A percentile compares a stretch with the other conserved stretches of the same genome.
phyloP scores from a whole-genome alignment of 225 moss, liverwort and hornwort genomes.

The Lunularia cruciata region DNA sequence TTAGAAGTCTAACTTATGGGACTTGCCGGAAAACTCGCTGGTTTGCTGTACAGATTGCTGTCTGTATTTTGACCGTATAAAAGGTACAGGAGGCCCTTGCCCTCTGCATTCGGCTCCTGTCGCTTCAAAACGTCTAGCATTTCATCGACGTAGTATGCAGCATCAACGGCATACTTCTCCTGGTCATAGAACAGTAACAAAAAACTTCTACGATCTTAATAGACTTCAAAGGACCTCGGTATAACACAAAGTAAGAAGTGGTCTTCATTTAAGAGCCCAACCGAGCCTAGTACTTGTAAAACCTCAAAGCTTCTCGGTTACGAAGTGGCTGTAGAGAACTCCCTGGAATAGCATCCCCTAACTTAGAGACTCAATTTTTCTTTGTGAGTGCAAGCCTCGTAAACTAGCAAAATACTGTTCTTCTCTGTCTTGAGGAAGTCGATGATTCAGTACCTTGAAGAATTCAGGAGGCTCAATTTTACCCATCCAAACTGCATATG shows the following conservation, averaged over 20 bases:
- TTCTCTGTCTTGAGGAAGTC: too few relatives aligned
- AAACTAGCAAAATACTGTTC: too few relatives aligned
- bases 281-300: too few relatives aligned
- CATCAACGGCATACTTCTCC: constrained; percentile 70
- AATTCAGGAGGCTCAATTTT: constrained; percentile 62
- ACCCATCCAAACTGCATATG: constrained; percentile 86
- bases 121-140: constrained; percentile 45
- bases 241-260: too few relatives aligned
- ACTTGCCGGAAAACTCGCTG: constrained; percentile 61
- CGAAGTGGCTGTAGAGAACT: too few relatives aligned
- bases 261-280: too few relatives aligned
- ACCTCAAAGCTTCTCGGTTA: background rate
- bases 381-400: too few relatives aligned
- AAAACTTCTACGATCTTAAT: too few relatives aligned
- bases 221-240: too few relatives aligned
- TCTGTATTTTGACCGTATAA: constrained; percentile 74
- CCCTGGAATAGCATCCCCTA: background rate
- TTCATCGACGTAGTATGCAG: constrained; percentile 67
- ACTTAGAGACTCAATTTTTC: too few relatives aligned
- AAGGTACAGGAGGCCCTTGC: constrained; percentile 46
- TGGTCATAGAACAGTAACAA: too few relatives aligned
- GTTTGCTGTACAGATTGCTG: constrained; percentile 71
- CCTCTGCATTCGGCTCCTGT: constrained; percentile 18
- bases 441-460: constrained; percentile 55
- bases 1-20: constrained; percentile 6